Evolutionary conservation across 1,284 basidiomycete genomes (phyloP).

Genomic region (Hemileia vastatrix): DNA sequence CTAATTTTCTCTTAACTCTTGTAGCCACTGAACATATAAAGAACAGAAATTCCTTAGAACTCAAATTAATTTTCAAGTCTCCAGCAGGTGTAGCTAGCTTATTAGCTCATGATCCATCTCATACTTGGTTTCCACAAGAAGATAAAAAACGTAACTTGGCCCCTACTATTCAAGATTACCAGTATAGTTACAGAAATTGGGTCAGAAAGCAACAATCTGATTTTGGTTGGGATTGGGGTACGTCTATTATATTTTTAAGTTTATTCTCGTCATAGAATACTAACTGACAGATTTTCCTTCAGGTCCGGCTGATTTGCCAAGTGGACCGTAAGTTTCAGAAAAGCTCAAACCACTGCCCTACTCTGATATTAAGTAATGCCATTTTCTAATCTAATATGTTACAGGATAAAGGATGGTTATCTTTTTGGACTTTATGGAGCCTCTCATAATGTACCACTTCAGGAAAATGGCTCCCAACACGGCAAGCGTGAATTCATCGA

Average conservation of each 20-base stretch:
- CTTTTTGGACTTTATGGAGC: too few relatives aligned
- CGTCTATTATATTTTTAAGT: too few relatives aligned
- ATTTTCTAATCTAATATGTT: too few relatives aligned
- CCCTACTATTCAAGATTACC: slow-evolving; percentile 23
- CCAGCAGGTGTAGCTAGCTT: slow-evolving; percentile 6
- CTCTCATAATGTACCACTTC: too few relatives aligned
- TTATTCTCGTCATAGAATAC: too few relatives aligned
- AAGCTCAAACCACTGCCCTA: too few relatives aligned
- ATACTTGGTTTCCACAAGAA: slow-evolving; percentile 8
- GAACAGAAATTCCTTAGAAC: neutral
- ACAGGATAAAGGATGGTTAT: too few relatives aligned
- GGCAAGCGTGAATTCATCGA: too few relatives aligned
- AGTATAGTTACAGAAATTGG: slow-evolving; percentile 33
- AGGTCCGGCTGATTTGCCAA: slow-evolving; percentile 19
- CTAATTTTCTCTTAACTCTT: neutral
- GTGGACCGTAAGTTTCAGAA: slow-evolving; percentile 18
- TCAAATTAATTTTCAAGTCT: slow-evolving; percentile 7
- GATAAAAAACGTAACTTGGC: neutral
- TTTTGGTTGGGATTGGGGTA: slow-evolving; percentile 41
- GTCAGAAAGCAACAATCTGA: slow-evolving; percentile 36
- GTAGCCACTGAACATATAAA: slow-evolving; percentile 8
- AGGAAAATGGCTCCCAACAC: too few relatives aligned
- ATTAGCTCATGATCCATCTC: slow-evolving; percentile 9
- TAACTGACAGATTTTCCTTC: neutral
- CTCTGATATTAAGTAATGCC: too few relatives aligned